Base-by-base conservation (phyloP, 2,329 filamentous ascomycete species). In the Colletotrichum tropicale region DNA sequence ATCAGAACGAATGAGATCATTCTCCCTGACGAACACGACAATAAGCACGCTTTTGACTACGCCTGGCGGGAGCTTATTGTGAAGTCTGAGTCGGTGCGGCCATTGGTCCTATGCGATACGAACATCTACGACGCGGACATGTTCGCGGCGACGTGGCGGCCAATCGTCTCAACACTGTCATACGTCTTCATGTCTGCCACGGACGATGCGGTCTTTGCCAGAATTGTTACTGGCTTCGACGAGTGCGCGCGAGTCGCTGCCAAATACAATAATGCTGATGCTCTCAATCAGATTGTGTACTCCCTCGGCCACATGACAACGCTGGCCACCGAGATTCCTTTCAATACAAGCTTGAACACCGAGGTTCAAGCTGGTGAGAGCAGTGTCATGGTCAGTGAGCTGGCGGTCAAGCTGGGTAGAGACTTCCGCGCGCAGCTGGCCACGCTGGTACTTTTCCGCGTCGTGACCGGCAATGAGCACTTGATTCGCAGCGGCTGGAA, bases 121-220 rank as follows among this genome's bases (percentile, higher is more conserved):
- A 98, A 98, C 82, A 93, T 98, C 52, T 99, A 95, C 84, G 98
- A 99, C 84, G 95, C 96, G 6, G 96, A 99, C 82, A 98, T 99
- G 95, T 99, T 99, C 83, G 93, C 94, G 73, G 94, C 96, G 26
- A 98, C 96, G 1, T 99, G 98, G 97, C 96, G 92, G 82, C 96
- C 98, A 0, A 96, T 99, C 66, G 91, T 99, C 48, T 96, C 97
- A 5, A 98, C 98, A 0, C 88, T 99, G 70, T 98, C 97, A 15
- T 99, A 98, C 82, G 97, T 99, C 5, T 99, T 99, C 87, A 98
- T 98, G 94, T 98, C 96, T 43, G 98, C 98, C 18, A 98, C 96
- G 0, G 98, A 99, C 81, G 97, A 99, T 83, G 90, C 96, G 1
- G 97, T 99, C 5, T 99, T 98, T 82, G 95, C 95, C 43, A 92